Percentiles rank a stretch among this genome's conserved stretches.
These are phyloP conservation scores for Zizania palustris DNA, from an alignment of 202 grass and related monocot species.

Conservation along the genomic window DNA sequence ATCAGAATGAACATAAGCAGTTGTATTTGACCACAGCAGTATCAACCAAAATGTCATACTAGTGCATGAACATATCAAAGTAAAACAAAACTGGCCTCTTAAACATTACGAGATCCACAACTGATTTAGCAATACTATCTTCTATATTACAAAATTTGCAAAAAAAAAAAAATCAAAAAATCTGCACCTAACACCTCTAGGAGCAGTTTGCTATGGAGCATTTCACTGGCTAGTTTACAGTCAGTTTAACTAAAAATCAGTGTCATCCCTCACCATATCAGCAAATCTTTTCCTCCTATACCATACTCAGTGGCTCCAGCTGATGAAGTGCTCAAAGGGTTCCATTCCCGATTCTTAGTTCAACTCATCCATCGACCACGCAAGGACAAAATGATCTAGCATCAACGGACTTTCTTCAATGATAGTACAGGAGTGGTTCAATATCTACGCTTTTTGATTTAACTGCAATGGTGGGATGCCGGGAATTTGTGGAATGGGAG, in stretches of 20 bases:
- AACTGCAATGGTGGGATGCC: slow-evolving; percentile 61
- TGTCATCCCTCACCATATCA: background rate
- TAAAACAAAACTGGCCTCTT: background rate
- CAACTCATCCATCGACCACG: background rate
- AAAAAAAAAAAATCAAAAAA: slow-evolving; percentile 3
- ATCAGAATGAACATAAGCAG: too few relatives aligned
- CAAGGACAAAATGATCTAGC: background rate
- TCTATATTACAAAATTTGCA: slow-evolving; percentile 14
- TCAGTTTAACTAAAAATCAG: background rate
- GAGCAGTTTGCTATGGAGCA: background rate
- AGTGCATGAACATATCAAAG: background rate
- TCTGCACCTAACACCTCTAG: background rate
- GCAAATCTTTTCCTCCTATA: background rate
- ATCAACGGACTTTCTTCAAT: background rate
- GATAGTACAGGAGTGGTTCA: background rate
- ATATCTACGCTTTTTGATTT: slow-evolving; percentile 45
- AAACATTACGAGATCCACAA: background rate
- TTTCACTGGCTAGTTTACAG: background rate
- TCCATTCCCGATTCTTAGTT: background rate
- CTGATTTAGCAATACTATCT: background rate
- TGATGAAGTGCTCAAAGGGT: background rate
- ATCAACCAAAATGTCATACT: background rate
- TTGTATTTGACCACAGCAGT: background rate
- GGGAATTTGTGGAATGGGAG: slow-evolving; percentile 58
- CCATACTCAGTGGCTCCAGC: background rate